Evolutionary conservation across 129 eudicot genomes (phyloP), one percentile per base, ranked within the genome.

Genomic region (Pulicaria dysenterica): DNA sequence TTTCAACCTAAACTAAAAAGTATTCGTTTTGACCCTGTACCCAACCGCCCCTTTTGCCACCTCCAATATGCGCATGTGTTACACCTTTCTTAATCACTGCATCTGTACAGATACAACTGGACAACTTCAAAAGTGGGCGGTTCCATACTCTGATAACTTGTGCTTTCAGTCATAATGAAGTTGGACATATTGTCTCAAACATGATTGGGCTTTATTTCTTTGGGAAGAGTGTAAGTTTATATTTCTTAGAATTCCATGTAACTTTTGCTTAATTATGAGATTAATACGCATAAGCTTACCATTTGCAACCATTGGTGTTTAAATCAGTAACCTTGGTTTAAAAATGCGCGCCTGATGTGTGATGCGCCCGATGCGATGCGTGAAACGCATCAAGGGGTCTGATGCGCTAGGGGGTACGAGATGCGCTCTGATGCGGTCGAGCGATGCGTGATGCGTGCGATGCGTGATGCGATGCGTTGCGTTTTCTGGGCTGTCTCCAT

Each of bases 181-280:
- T 13, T 24, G 84, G 79, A 65, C 98, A 89, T 75, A 50, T 93
- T 13, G 11, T 86, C 63, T 70, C 92, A 3, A 93, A 89, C 76
- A 93, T 93, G 98, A 48, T 93, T 65, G 96, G 90, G 41, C 86
- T 93, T 72, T 93, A 89, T 80, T 85, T 93, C 75, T 93, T 89
- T 47, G 98, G 98, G 5, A 71, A 49, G 24, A 84, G 83, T 87
- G 96, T 93, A 84, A 77, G 98, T 65, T 72, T 37, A 51, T 45
- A 8, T 76, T 9, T 59, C 60, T 54, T 67, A 0, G 8, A 41
- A 75, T 57, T 17, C 12, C 58, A 16, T 41, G 58, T 10, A 19
- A 39, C 31, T 75, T 47, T 38, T 40, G 36, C 40, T 62, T 15
- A 31, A 15, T 5, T 72, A 7, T 14, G 46, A 40, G 40, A 72